These are phyloP conservation scores for Leptodontidium sp. DNA, from an alignment of 2,329 filamentous ascomycete species.

Conservation along the genomic window DNA sequence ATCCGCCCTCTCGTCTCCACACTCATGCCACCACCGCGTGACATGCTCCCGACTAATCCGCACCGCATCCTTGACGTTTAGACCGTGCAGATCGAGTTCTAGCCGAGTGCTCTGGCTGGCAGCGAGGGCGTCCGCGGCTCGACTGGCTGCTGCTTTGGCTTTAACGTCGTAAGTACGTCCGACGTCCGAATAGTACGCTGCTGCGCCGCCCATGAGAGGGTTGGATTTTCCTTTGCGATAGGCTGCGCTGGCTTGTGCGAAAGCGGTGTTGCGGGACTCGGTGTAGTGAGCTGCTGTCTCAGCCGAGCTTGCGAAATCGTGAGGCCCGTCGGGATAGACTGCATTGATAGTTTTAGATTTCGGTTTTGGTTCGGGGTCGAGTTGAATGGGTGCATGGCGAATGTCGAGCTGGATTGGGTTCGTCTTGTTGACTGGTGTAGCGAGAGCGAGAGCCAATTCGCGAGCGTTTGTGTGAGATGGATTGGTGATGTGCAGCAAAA, in stretches of 20 bases:
- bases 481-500: constrained; percentile 63
- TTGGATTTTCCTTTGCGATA: constrained; percentile 72
- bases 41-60: constrained; percentile 76
- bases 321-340: constrained; percentile 24
- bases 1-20: constrained; percentile 57
- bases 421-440: constrained; percentile 40
- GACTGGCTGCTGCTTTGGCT: constrained; percentile 66
- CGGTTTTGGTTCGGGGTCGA: constrained; percentile 24
- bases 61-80: constrained; percentile 81
- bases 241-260: constrained; percentile 63
- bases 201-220: constrained; percentile 76
- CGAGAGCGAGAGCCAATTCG: constrained; percentile 65
- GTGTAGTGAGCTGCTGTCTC: constrained; percentile 27
- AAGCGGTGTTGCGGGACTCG: constrained; percentile 51
- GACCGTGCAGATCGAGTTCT: constrained; percentile 82
- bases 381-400: constrained; percentile 40
- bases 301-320: constrained; percentile 27
- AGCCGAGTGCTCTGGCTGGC: constrained; percentile 59
- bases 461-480: constrained; percentile 65
- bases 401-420: constrained; percentile 43
- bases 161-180: constrained; percentile 69
- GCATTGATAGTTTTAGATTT: constrained; percentile 23
- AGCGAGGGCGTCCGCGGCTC: constrained; percentile 45
- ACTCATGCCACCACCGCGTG: constrained; percentile 81
- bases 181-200: constrained; percentile 77